Base-by-base conservation (phyloP, 306 rosid species). In the Aeschynomene evenia region DNA sequence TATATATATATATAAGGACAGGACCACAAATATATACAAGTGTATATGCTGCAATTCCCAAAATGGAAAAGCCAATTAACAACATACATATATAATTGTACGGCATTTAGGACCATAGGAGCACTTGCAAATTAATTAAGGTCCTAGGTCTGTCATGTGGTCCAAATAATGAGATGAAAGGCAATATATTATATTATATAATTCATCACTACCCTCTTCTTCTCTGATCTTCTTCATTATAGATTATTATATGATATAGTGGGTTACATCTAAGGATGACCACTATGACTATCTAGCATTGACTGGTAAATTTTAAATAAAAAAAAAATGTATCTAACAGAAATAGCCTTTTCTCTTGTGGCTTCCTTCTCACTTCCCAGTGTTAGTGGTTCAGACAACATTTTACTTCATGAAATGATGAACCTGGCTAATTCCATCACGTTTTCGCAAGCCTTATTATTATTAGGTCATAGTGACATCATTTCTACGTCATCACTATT, bases 381-480 rank as follows among this genome's bases (percentile, higher is more conserved):
- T 49, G 12, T 49, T 2, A 51, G 51, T 68, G 73, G 62, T 43
- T 51, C 18, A 21, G 49, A 68, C 21, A 51, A 68, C 21, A 51
- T 31, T 45, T 14, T 26, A 5, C 1, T 7, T 43, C 54, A 42
- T 63, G 23, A 42, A 24, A n/a, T 43, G 10, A 13, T 40, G 19
- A 62, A 62, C n/a, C n/a, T n/a, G n/a, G n/a, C n/a, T n/a, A n/a
- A 63, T 8, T 63, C 34, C 15, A 33, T 21, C 29, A 36, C 26
- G 64, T 57, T 57, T 56, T 53, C 34, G 39, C 39, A 34, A 34
- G 39, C 39, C 39, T 34, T 8, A 8, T 37, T 3, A 37, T 37
- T 9, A 31, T 1, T 2, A 8, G 9, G 42, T 37, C 42, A 37
- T 37, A 37, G 42, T 37, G 2, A 37, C 43, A 37, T 37, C 40